Evolutionary conservation across 1,284 basidiomycete species (phyloP), one percentile per base, ranked within the genome.

Genomic region (Moniliophthora roreri): DNA sequence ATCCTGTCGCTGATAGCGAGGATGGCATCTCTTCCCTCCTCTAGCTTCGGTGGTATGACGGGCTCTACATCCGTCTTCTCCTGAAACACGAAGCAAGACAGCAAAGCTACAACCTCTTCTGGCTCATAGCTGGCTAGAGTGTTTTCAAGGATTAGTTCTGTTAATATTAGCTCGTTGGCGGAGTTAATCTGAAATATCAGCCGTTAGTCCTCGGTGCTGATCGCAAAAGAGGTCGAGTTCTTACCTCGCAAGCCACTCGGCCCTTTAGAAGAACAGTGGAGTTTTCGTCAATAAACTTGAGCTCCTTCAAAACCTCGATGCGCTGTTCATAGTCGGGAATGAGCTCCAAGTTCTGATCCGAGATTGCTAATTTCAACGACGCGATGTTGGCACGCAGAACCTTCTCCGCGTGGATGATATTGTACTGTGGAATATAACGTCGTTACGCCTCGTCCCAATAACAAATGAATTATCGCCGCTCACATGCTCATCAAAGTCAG

Each of bases 281-380:
- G 61, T 96, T 92, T 45, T 94, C 90, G 66, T 97, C 90, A 62
- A 98, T 92, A 68, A 97, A 96, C 58, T 91, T 86, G 21, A 99
- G 80, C 50, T 92, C 90, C 65, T 96, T 90, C 44, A 99, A 79
- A 1, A 99, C 96, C 28, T 84, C 84, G 21, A 99, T 87, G 21
- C 96, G 81, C 66, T 95, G 93, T 67, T 98, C 91, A 70, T 98
- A 99, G 68, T 99, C 97, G 1, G 97, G 97, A 41, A 99, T 83
- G 39, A 99, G 81, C 66, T 98, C 97, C 56, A 99, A 75, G 66
- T 99, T 99, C 68, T 99, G 93, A 66, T 98, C 95, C 11, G 94
- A 97, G 24, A 98, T 83, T 1, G 87, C 85, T 44, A 89, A 73
- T 64, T 90, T 93, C 48, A 97, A 77, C 32, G 78, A 69, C 3